These are phyloP conservation scores for Neocallimastix lanati DNA, from an alignment of 192 early-diverging fungal species.

Conservation along the genomic window DNA sequence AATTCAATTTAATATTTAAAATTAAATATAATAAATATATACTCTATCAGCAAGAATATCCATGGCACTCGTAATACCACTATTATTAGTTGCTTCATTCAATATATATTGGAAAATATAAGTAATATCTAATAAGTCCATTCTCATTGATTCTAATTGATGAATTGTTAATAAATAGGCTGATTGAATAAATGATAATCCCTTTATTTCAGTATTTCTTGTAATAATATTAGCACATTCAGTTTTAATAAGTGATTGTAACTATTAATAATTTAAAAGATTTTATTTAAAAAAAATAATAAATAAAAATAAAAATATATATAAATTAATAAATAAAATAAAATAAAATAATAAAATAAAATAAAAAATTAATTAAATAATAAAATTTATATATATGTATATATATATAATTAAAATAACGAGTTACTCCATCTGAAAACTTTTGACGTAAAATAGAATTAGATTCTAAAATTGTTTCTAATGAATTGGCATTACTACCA, in stretches of 20 bases:
- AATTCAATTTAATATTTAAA: too few species aligned
- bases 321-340: too few species aligned
- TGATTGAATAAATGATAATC: conserved; percentile 46
- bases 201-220: conserved; percentile 30
- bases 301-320: too few species aligned
- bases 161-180: conserved; percentile 71
- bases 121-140: conserved; percentile 42
- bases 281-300: too few species aligned
- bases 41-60: conserved; percentile 57
- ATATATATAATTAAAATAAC: conserved; percentile 2
- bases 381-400: too few species aligned
- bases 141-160: conserved; percentile 64
- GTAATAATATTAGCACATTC: conserved; percentile 34
- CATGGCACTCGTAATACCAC: conserved; percentile 49
- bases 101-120: conserved; percentile 64
- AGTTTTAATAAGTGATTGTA: conserved; percentile 31
- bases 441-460: conserved; percentile 60
- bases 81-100: conserved; percentile 67
- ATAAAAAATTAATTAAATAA: neutral
- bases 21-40: neutral
- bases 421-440: conserved; percentile 22
- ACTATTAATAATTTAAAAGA: too few species aligned
- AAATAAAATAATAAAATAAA: neutral
- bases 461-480: conserved; percentile 73
- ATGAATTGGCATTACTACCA: conserved; percentile 43